Conservation (phyloP, 805 yeast species). For the Pichia exigua region DNA sequence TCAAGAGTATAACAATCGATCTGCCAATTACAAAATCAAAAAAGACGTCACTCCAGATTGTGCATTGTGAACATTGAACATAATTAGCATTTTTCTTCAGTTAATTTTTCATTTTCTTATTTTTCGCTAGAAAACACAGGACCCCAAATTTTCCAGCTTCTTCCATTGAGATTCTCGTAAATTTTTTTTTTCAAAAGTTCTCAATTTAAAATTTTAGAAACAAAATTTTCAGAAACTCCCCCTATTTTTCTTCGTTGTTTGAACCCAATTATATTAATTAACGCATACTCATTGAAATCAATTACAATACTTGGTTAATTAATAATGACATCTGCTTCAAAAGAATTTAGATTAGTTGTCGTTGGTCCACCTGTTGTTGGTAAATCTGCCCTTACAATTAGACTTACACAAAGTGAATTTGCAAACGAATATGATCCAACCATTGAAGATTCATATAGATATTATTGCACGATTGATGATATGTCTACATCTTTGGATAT, state of each 20-base stretch:
- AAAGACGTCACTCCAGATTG: too few relatives aligned
- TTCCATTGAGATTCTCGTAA: not conserved
- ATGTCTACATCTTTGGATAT: constrained; percentile 77
- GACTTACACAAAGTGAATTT: constrained; percentile 88
- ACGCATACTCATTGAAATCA: not conserved
- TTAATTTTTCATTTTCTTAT: too few relatives aligned
- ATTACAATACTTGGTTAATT: not conserved
- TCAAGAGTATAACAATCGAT: too few relatives aligned
- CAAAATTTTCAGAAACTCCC: not conserved
- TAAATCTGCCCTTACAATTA: constrained; percentile 92
- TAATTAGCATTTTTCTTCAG: not conserved
- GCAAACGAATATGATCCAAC: constrained; percentile 98
- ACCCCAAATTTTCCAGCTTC: not conserved
- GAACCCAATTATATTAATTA: too few relatives aligned
- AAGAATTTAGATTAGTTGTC: constrained; percentile 88
- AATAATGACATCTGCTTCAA: constrained; percentile 7
- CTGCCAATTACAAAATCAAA: too few relatives aligned
- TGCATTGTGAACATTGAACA: too few relatives aligned
- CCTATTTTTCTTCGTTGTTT: not conserved
- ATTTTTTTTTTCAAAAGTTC: too few relatives aligned
- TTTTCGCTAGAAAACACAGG: too few relatives aligned
- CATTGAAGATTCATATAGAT: constrained; percentile 86
- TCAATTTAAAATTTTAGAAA: too few relatives aligned
- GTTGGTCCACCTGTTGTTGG: constrained; percentile 99
- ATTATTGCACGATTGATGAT: constrained; percentile 76